Evolutionary conservation across 495 filamentous ascomycete species (phyloP).

Genomic region (Chaetomium fimeti): DNA sequence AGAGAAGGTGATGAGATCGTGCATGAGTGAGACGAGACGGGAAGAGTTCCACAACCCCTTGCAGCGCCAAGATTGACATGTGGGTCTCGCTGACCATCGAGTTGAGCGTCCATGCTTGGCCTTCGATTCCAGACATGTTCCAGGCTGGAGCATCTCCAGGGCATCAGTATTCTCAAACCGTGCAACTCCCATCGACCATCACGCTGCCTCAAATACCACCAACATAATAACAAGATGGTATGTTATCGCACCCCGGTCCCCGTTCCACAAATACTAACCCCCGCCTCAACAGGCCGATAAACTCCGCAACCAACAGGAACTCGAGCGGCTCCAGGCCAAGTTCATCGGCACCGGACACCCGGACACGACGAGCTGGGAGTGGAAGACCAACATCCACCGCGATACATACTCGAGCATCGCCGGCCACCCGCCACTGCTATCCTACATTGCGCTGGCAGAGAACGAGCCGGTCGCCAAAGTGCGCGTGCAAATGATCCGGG

Average conservation of each 20-base stretch:
- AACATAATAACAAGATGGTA: constrained; percentile 11
- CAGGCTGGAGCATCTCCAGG: too few relatives aligned
- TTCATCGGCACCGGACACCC: constrained; percentile 97
- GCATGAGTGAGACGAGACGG: too few relatives aligned
- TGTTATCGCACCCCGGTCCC: background rate
- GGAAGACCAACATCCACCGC: constrained; percentile 85
- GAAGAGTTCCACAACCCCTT: too few relatives aligned
- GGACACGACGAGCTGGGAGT: constrained; percentile 95
- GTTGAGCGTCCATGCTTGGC: too few relatives aligned
- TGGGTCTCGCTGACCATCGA: too few relatives aligned
- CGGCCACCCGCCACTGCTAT: constrained; percentile 82
- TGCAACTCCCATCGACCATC: too few relatives aligned
- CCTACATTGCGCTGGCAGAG: constrained; percentile 87
- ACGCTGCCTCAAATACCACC: background rate
- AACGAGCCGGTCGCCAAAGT: constrained; percentile 78
- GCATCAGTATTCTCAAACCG: too few relatives aligned
- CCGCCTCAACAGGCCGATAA: constrained; percentile 72
- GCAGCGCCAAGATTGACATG: too few relatives aligned
- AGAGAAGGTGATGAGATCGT: too few relatives aligned
- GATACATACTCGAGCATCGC: constrained; percentile 81
- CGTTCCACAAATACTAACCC: background rate
- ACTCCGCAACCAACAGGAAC: constrained; percentile 93
- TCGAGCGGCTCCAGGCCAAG: constrained; percentile 90
- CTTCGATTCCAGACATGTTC: too few relatives aligned
- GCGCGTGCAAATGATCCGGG: constrained; percentile 72